phyloP scores from a whole-genome alignment of 139 green algal genomes.

The Coccomyxa sp. region DNA sequence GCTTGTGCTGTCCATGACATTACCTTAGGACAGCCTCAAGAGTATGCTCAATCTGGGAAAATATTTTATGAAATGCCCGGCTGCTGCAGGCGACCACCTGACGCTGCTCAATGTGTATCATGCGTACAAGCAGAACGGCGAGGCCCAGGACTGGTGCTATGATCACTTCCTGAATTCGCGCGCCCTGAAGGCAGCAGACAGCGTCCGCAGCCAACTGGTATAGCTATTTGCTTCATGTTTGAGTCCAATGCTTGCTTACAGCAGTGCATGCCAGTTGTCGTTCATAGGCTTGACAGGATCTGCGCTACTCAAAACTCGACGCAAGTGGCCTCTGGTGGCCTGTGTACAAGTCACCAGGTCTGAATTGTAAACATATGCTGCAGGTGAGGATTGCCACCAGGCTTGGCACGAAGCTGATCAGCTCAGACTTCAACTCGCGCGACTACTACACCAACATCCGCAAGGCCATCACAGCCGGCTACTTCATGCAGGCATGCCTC shows the following conservation, averaged over 20 bases:
- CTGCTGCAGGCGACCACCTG: conserved; percentile 85
- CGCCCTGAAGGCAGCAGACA: conserved; percentile 91
- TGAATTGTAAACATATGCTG: no score
- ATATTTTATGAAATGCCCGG: background rate
- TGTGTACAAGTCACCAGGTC: background rate
- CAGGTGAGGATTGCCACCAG: conserved; percentile 69
- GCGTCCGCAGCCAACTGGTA: conserved; percentile 90
- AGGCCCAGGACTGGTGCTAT: conserved; percentile 88
- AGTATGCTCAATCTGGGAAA: background rate
- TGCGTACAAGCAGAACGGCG: conserved; percentile 90
- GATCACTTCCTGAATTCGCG: conserved; percentile 95
- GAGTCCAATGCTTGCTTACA: no score
- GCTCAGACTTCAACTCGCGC: conserved; percentile 79
- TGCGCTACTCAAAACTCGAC: no score
- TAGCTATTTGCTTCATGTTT: conserved; percentile 22
- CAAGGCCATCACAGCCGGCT: conserved; percentile 89
- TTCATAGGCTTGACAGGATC: no score
- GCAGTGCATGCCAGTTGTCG: no score
- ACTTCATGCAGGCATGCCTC: conserved; percentile 90
- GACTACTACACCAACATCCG: conserved; percentile 98
- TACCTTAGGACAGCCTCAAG: background rate
- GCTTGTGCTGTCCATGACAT: background rate
- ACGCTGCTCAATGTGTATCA: conserved; percentile 99
- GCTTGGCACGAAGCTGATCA: conserved; percentile 70
- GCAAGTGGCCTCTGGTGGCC: no score